A percentile compares a stretch with the other conserved stretches of the same genome.
These are phyloP conservation scores for Talaromyces ruber DNA, from an alignment of 495 filamentous ascomycete species.

Conservation along the genomic window DNA sequence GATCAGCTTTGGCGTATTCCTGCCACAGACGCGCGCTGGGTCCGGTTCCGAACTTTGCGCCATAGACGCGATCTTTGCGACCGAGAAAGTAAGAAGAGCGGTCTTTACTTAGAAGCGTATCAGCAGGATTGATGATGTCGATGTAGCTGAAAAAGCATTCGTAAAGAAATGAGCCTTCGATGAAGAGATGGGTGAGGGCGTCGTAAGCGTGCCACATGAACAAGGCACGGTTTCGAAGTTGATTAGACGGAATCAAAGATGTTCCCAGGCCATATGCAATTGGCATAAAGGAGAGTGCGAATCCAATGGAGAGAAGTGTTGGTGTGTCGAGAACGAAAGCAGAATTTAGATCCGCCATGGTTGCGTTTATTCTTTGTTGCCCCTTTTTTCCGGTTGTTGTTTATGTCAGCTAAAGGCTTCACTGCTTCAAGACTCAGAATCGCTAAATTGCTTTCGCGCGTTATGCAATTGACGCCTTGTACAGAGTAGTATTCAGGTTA, in stretches of 20 bases:
- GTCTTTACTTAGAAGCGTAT: conserved; percentile 25
- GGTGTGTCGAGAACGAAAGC: conserved; percentile 37
- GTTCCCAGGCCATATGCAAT: conserved; percentile 39
- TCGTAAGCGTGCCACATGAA: conserved; percentile 97
- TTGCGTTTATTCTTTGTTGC: neutral
- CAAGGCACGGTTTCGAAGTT: conserved; percentile 52
- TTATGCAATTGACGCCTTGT: neutral
- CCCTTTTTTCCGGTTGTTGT: neutral
- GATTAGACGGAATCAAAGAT: conserved; percentile 35
- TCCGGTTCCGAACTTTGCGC: conserved; percentile 58
- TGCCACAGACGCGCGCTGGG: conserved; percentile 71
- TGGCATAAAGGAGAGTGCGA: conserved; percentile 45
- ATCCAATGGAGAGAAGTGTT: conserved; percentile 43
- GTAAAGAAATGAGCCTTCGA: conserved; percentile 88
- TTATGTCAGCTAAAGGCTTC: neutral
- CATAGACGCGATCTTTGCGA: conserved; percentile 53
- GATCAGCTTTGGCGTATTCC: conserved; percentile 86
- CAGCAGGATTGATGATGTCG: conserved; percentile 20
- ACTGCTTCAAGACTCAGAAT: neutral
- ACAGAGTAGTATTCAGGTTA: neutral
- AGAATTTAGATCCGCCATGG: conserved; percentile 8
- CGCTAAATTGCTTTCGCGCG: neutral
- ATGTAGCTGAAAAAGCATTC: conserved; percentile 78
- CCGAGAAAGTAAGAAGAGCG: conserved; percentile 45
- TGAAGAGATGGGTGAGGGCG: conserved; percentile 75